A percentile compares a stretch with the other conserved stretches of the same genome.
Evolutionary conservation across 176 grass and related monocot genomes (phyloP).

Genomic region (Paspalum vaginatum): DNA sequence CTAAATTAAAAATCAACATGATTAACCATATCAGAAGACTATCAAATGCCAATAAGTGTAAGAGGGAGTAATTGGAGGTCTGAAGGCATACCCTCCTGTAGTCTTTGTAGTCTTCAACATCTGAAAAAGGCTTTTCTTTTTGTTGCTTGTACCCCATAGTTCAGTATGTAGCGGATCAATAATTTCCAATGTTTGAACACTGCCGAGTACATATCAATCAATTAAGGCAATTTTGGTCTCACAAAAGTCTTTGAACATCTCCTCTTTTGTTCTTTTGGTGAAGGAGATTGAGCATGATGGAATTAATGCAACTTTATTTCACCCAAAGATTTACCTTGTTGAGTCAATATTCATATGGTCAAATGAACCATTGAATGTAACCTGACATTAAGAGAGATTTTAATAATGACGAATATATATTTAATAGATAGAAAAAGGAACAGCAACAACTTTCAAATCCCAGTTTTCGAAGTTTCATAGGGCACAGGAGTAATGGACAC

Average conservation of each 20-base stretch:
- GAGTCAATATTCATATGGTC: constrained; percentile 97
- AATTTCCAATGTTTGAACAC: constrained; percentile 96
- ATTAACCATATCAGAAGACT: neutral
- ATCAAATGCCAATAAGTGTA: constrained; percentile 26
- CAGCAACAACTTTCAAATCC: constrained; percentile 4
- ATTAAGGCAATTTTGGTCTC: constrained; percentile 25
- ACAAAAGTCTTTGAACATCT: neutral
- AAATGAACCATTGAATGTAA: constrained; percentile 97
- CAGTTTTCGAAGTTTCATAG: constrained; percentile 21
- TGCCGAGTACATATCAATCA: constrained; percentile 45
- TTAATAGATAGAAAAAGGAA: constrained; percentile 15
- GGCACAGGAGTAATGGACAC: constrained; percentile 19
- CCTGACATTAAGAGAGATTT: constrained; percentile 45
- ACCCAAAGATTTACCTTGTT: constrained; percentile 67
- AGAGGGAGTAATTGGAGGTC: constrained; percentile 4
- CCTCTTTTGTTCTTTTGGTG: constrained; percentile 25
- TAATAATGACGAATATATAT: constrained; percentile 18
- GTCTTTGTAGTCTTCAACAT: constrained; percentile 98
- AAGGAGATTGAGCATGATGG: constrained; percentile 23
- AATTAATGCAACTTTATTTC: constrained; percentile 18
- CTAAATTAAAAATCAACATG: constrained; percentile 28
- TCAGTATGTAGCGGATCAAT: constrained; percentile 94
- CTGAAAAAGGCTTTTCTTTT: constrained; percentile 98
- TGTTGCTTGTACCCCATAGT: constrained; percentile 76
- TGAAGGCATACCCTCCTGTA: constrained; percentile 75